Evolutionary conservation across 345 rosid genomes (phyloP).

Genomic region (Passiflora organensis): DNA sequence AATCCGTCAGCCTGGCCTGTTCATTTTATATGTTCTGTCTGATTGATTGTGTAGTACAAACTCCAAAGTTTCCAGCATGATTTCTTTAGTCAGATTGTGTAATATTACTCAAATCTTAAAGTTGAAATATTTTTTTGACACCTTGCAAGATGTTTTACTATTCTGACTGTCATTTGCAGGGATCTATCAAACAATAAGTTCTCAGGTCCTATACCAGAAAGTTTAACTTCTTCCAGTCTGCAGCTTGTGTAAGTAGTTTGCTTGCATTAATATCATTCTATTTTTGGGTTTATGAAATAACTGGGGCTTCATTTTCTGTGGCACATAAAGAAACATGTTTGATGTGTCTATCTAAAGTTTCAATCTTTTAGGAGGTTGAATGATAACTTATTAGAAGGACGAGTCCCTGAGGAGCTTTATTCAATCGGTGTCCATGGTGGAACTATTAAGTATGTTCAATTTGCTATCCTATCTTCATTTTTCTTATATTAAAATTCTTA

Average conservation of each 20-base stretch:
- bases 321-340: too few relatives aligned
- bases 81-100: too few relatives aligned
- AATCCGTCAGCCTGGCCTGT: too few relatives aligned
- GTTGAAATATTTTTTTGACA: too few relatives aligned
- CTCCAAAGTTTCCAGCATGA: too few relatives aligned
- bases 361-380: conserved; percentile 65
- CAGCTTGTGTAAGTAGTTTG: conserved; percentile 60
- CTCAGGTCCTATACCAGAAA: conserved; percentile 79
- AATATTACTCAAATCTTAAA: too few relatives aligned
- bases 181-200: conserved; percentile 83
- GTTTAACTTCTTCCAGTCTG: conserved; percentile 60
- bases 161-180: conserved; percentile 28
- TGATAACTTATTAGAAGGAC: conserved; percentile 67
- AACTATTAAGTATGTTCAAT: conserved; percentile 62
- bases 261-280: neutral
- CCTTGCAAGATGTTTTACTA: too few relatives aligned
- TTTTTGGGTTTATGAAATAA: neutral
- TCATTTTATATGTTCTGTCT: too few relatives aligned
- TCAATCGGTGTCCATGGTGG: conserved; percentile 94
- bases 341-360: too few relatives aligned
- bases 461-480: conserved; percentile 2
- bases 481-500: neutral
- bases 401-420: conserved; percentile 79
- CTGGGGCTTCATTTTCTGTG: too few relatives aligned
- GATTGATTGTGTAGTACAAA: too few relatives aligned